Evolutionary conservation across 148 eudicot genomes (phyloP).

Genomic region (Dysphania ambrosioides): DNA sequence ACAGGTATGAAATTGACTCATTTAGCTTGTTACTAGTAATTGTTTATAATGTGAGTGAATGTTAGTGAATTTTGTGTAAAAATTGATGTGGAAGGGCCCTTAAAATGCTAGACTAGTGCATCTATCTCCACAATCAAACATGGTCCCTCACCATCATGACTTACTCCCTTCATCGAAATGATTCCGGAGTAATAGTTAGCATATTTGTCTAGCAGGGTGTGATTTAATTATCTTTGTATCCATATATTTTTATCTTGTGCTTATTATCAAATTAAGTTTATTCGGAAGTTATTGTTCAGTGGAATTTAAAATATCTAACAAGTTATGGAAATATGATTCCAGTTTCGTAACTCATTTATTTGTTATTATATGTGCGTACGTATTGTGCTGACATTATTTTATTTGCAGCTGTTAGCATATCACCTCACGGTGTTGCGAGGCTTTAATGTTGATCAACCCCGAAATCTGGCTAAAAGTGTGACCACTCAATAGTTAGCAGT

Average conservation of each 20-base stretch:
- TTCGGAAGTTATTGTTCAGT: background rate
- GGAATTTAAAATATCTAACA: background rate
- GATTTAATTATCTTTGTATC: background rate
- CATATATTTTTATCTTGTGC: no score
- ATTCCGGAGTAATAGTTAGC: no score
- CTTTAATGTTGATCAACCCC: constrained; percentile 93
- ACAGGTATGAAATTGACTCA: constrained; percentile 51
- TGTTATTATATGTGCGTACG: background rate
- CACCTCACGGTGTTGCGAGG: constrained; percentile 92
- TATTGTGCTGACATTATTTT: constrained; percentile 3
- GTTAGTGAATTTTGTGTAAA: background rate
- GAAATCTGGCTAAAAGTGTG: constrained; percentile 95
- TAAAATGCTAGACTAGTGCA: background rate
- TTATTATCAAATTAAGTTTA: no score
- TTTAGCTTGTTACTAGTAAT: background rate
- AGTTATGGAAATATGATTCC: background rate
- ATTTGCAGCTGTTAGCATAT: constrained; percentile 85
- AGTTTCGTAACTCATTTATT: background rate
- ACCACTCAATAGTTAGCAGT: constrained; percentile 59
- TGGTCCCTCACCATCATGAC: no score
- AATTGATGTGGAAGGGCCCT: background rate
- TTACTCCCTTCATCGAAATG: no score
- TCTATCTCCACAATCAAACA: background rate
- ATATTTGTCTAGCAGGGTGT: background rate
- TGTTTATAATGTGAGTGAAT: background rate